These are phyloP conservation scores for Melampsora abietis-canadensis DNA, from an alignment of 1,284 basidiomycete species.

Conservation along the genomic window DNA sequence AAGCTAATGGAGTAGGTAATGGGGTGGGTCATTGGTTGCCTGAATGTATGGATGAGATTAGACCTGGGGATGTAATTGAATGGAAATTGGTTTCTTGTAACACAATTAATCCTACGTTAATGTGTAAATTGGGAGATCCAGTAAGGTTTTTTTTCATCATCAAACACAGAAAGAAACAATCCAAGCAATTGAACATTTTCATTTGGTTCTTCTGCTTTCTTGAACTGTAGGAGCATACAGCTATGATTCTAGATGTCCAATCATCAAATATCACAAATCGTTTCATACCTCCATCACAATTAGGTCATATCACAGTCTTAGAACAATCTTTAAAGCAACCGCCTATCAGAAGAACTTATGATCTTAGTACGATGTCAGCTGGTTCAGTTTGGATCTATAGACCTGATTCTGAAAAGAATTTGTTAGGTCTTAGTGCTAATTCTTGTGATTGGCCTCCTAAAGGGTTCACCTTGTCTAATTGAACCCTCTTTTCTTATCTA, in stretches of 20 bases:
- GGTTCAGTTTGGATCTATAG: slow-evolving; percentile 52
- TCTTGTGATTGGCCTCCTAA: slow-evolving; percentile 21
- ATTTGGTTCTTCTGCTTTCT: background rate
- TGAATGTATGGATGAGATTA: slow-evolving; percentile 54
- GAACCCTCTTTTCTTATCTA: no score
- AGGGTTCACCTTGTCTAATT: background rate
- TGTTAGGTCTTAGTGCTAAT: slow-evolving; percentile 40
- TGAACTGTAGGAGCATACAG: slow-evolving; percentile 29
- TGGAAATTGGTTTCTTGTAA: slow-evolving; percentile 53
- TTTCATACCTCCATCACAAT: slow-evolving; percentile 39
- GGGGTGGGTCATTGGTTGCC: slow-evolving; percentile 57
- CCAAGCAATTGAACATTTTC: background rate
- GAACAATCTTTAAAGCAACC: slow-evolving; percentile 49
- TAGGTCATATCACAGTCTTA: slow-evolving; percentile 48
- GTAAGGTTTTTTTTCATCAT: slow-evolving; percentile 2
- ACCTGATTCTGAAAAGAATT: slow-evolving; percentile 45
- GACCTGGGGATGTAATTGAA: slow-evolving; percentile 62
- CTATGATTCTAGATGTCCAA: slow-evolving; percentile 27
- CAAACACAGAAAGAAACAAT: background rate
- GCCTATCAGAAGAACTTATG: slow-evolving; percentile 47
- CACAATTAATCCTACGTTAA: slow-evolving; percentile 22
- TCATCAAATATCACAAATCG: background rate
- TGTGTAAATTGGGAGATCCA: slow-evolving; percentile 39
- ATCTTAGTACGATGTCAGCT: slow-evolving; percentile 46
- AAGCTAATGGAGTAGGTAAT: slow-evolving; percentile 49